Evolutionary conservation across 1,284 basidiomycete genomes (phyloP).

Genomic region (Taiwanofungus camphoratus): DNA sequence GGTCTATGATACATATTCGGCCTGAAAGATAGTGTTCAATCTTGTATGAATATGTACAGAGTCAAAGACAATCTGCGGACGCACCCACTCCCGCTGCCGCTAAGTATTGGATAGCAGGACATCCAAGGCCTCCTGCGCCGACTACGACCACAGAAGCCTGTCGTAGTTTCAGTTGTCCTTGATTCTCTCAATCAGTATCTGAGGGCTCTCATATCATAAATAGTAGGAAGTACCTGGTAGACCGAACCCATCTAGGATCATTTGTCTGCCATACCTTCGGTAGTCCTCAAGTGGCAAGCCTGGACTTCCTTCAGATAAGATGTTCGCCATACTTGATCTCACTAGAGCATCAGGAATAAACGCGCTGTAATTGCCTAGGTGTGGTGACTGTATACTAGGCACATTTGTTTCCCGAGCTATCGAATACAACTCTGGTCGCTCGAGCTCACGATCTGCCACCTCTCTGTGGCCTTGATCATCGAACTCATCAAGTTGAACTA

Average conservation of each 20-base stretch:
- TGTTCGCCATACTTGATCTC: too few relatives aligned
- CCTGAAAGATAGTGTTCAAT: constrained; percentile 38
- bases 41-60: not conserved
- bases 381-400: too few relatives aligned
- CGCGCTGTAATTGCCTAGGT: too few relatives aligned
- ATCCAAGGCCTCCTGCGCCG: constrained; percentile 95
- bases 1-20: constrained; percentile 83
- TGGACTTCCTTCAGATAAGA: too few relatives aligned
- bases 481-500: too few relatives aligned
- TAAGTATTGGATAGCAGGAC: constrained; percentile 92
- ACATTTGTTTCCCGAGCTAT: too few relatives aligned
- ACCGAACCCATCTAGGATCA: constrained; percentile 92
- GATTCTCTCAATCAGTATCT: constrained; percentile 1
- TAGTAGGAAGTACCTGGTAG: constrained; percentile 53
- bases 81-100: constrained; percentile 87
- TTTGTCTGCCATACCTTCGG: constrained; percentile 90
- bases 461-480: too few relatives aligned
- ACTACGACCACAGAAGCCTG: constrained; percentile 79
- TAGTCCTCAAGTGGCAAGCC: constrained; percentile 60
- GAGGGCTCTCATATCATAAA: not conserved
- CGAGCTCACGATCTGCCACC: too few relatives aligned
- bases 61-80: not conserved
- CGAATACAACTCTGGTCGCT: too few relatives aligned
- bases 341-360: too few relatives aligned
- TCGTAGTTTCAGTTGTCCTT: constrained; percentile 83